phyloP scores from a whole-genome alignment of 768 basidiomycete genomes.

The Kwoniella europaea region DNA sequence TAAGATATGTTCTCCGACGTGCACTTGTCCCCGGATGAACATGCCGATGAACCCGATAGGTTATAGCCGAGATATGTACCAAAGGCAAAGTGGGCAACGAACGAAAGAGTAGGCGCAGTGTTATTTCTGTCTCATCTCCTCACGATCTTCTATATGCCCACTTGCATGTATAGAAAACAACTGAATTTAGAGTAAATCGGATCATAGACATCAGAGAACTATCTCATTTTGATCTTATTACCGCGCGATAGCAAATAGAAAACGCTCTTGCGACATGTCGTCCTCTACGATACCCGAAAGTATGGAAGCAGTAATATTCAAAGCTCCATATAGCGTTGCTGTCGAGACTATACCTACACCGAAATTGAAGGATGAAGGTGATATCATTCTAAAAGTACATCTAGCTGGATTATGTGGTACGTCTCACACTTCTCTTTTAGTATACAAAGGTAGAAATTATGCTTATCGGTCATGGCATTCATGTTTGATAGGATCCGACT shows the following conservation, averaged over 20 bases:
- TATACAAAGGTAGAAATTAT: background rate
- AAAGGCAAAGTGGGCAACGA: too few species aligned
- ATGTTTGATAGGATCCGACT: constrained; percentile 39
- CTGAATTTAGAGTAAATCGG: too few species aligned
- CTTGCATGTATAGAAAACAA: too few species aligned
- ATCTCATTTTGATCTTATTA: too few species aligned
- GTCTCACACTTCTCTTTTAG: constrained; percentile 13
- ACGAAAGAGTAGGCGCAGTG: too few species aligned
- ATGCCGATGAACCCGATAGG: too few species aligned
- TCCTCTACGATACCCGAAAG: constrained; percentile 9
- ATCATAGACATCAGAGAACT: too few species aligned
- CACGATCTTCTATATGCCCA: too few species aligned
- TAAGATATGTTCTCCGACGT: too few species aligned
- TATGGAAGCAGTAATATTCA: constrained; percentile 47
- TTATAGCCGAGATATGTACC: too few species aligned
- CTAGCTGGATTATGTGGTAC: constrained; percentile 47
- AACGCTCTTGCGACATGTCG: background rate
- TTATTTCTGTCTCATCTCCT: too few species aligned
- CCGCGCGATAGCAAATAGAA: background rate
- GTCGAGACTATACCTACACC: constrained; percentile 38
- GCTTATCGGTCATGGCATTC: background rate
- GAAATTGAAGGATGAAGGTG: constrained; percentile 27
- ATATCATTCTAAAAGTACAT: constrained; percentile 47
- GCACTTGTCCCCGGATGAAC: too few species aligned
- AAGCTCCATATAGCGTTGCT: constrained; percentile 25